phyloP scores from a whole-genome alignment of 108 stramenopile species.

The Pseudonitzschia multiseries region DNA sequence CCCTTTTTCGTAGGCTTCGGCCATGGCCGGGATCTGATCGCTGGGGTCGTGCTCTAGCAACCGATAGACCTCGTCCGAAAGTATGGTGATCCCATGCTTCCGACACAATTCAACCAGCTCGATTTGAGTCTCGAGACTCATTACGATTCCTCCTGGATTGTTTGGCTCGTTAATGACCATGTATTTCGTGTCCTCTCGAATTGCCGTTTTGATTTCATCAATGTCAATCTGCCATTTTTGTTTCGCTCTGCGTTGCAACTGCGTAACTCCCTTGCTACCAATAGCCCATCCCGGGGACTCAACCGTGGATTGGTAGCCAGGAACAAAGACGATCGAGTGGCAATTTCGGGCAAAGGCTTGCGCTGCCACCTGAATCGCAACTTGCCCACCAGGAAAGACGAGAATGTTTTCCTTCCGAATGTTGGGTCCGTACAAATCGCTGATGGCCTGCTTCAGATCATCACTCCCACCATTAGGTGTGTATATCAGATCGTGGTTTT shows the following conservation, averaged over 20 bases:
- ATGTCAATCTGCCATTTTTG: conserved; percentile 70
- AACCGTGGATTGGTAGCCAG: conserved; percentile 74
- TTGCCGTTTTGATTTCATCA: conserved; percentile 45
- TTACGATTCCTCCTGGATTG: conserved; percentile 81
- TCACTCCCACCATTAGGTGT: conserved; percentile 74
- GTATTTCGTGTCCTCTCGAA: conserved; percentile 54
- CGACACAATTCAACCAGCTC: conserved; percentile 53
- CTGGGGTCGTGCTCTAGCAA: conserved; percentile 63
- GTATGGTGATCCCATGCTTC: conserved; percentile 45
- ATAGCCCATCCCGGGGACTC: conserved; percentile 57
- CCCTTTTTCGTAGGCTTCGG: conserved; percentile 51
- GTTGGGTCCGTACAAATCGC: conserved; percentile 48
- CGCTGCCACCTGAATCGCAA: conserved; percentile 75
- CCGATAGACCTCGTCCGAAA: conserved; percentile 81
- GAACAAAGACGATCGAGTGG: conserved; percentile 78
- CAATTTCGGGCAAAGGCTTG: conserved; percentile 48
- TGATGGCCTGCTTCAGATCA: conserved; percentile 68
- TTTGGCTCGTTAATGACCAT: conserved; percentile 74
- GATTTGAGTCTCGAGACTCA: conserved; percentile 38
- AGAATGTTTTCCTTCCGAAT: conserved; percentile 58
- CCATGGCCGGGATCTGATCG: conserved; percentile 61
- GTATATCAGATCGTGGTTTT: conserved; percentile 55
- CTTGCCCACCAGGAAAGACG: conserved; percentile 77
- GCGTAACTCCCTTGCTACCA: conserved; percentile 38
- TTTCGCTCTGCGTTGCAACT: conserved; percentile 42